A percentile compares a stretch with the other conserved stretches of the same genome.
phyloP scores from a whole-genome alignment of 2,329 filamentous ascomycete species.

The Paecilomyces fulvus region DNA sequence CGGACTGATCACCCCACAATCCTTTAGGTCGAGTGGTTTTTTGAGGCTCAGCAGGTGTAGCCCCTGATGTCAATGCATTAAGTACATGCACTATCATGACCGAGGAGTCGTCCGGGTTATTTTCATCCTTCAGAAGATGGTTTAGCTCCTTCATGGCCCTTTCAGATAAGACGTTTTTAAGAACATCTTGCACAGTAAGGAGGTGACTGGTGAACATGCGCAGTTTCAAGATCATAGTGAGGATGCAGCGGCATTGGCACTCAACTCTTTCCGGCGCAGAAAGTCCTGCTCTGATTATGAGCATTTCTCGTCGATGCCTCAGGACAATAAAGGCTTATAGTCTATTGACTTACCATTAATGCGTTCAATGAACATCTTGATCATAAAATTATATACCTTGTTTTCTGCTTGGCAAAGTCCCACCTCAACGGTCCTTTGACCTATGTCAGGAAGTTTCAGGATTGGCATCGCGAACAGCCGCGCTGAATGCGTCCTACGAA shows the following conservation, averaged over 20 bases:
- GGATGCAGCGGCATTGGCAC: slow-evolving; percentile 29
- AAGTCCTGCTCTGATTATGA: slow-evolving; percentile 30
- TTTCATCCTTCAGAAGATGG: slow-evolving; percentile 18
- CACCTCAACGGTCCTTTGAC: slow-evolving; percentile 34
- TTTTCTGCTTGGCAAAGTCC: slow-evolving; percentile 46
- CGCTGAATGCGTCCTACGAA: slow-evolving; percentile 48
- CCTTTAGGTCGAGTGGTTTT: background rate
- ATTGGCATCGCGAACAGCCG: slow-evolving; percentile 47
- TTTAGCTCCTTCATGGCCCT: slow-evolving; percentile 39
- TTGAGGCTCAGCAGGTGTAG: background rate
- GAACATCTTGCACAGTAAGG: slow-evolving; percentile 38
- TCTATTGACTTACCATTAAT: slow-evolving; percentile 14
- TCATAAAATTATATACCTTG: slow-evolving; percentile 47
- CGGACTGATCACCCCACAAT: background rate
- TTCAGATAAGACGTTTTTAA: slow-evolving; percentile 37
- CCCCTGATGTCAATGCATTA: slow-evolving; percentile 10
- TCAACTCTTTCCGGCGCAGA: slow-evolving; percentile 10
- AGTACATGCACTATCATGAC: slow-evolving; percentile 21
- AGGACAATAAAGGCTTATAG: background rate
- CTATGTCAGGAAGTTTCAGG: slow-evolving; percentile 44
- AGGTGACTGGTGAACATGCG: slow-evolving; percentile 45
- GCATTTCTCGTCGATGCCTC: background rate
- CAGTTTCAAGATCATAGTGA: slow-evolving; percentile 42
- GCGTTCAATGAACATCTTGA: slow-evolving; percentile 28
- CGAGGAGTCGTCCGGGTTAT: slow-evolving; percentile 8